phyloP scores from a whole-genome alignment of 495 filamentous ascomycete species.

The Rhypophila decipiens region DNA sequence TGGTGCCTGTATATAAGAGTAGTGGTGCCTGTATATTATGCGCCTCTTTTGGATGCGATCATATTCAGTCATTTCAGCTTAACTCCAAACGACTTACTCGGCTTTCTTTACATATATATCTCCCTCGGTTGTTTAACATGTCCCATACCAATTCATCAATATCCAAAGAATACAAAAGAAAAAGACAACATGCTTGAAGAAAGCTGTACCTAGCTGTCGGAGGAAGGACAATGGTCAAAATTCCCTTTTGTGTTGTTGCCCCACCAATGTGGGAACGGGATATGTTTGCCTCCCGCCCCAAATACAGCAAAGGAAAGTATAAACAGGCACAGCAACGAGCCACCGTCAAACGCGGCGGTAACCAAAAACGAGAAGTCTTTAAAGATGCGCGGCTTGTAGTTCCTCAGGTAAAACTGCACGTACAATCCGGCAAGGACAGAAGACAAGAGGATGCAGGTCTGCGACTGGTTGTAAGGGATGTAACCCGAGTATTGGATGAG shows the following conservation, averaged over 20 bases:
- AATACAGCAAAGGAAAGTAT: conserved; percentile 55
- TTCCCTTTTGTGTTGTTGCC: conserved; percentile 39
- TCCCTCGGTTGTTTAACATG: too few relatives aligned
- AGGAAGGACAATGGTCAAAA: conserved; percentile 28
- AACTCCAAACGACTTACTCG: too few relatives aligned
- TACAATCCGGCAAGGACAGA: conserved; percentile 33
- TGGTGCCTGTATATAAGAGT: too few relatives aligned
- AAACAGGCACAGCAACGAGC: conserved; percentile 44
- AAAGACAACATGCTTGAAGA: too few relatives aligned
- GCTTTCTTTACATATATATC: too few relatives aligned
- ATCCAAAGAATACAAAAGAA: too few relatives aligned
- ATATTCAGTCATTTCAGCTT: too few relatives aligned
- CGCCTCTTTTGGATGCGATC: too few relatives aligned
- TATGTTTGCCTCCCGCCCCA: conserved; percentile 35
- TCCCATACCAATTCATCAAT: too few relatives aligned
- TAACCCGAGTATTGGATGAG: conserved; percentile 40
- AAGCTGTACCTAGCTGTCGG: too few relatives aligned
- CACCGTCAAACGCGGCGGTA: conserved; percentile 51
- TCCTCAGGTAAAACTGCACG: conserved; percentile 48
- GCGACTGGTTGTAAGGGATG: conserved; percentile 39
- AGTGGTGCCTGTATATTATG: too few relatives aligned
- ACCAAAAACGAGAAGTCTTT: conserved; percentile 54
- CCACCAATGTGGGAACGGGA: conserved; percentile 43
- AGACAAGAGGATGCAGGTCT: conserved; percentile 31
- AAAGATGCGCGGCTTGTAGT: conserved; percentile 43